Percentiles rank a stretch among this genome's conserved stretches.
These are phyloP conservation scores for Pythium vanterpoolii DNA, from an alignment of 352 stramenopile genomes.

Conservation along the genomic window DNA sequence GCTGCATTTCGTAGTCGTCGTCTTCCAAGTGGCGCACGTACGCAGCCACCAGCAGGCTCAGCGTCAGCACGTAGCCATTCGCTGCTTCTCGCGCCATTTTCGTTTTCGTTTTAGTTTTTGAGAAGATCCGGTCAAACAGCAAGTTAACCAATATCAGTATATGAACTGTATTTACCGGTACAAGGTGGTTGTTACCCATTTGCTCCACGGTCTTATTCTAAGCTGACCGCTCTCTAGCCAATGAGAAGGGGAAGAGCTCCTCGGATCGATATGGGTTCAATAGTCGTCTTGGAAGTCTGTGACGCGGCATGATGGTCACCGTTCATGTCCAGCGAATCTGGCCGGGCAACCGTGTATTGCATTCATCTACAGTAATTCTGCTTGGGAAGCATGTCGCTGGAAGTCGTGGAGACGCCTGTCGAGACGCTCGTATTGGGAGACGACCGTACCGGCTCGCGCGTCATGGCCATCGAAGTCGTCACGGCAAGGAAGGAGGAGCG, in stretches of 20 bases:
- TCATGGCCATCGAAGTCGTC: not conserved
- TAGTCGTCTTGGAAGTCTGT: conserved; percentile 5
- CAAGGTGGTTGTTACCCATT: not conserved
- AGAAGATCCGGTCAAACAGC: not conserved
- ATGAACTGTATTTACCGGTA: not conserved
- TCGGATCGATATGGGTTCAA: conserved; percentile 6
- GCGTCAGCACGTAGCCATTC: conserved; percentile 25
- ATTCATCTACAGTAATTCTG: not conserved
- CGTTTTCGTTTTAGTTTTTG: not conserved
- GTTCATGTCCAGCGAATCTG: not conserved
- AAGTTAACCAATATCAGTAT: conserved; percentile 1
- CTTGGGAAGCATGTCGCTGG: not conserved
- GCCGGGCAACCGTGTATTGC: not conserved
- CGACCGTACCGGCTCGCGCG: not conserved
- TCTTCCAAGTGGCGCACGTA: conserved; percentile 28
- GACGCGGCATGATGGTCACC: not conserved
- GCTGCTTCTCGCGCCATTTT: conserved; percentile 6
- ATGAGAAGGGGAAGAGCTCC: not conserved
- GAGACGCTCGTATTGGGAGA: conserved; percentile 13
- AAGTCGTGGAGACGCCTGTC: conserved; percentile 13
- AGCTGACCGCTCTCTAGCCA: not conserved
- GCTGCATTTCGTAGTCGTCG: conserved; percentile 19
- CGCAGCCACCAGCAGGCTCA: conserved; percentile 25
- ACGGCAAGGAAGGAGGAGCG: not conserved
- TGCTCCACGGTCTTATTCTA: not conserved